Base-by-base conservation (phyloP, 768 basidiomycete genomes). In the Cyclocybe aegerita region DNA sequence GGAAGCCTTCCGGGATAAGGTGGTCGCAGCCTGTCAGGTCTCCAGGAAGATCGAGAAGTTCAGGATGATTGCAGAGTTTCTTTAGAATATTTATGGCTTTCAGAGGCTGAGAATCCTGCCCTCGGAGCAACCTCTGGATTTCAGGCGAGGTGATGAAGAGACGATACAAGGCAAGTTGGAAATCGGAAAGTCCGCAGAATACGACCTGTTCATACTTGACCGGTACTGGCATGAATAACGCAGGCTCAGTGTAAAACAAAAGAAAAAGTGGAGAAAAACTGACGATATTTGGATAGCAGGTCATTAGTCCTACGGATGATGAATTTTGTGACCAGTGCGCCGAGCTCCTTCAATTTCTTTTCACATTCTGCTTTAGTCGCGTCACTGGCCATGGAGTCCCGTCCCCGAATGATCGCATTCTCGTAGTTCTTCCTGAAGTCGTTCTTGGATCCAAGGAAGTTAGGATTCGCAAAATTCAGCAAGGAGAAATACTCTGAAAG, bases 161-260 rank as follows among this genome's bases (percentile, higher is more conserved):
- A 42, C 85, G 85, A 64, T 98, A 98, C 2, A 98, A 73, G 6
- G 89, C 74, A 10, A 91, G 70, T 59, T 98, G 94, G 58, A 97
- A 85, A 11, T 86, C 76, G 2, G 91, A 93, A 4, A 90, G 79
- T 37, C 82, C 78, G 65, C 94, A 98, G 69, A 97, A 98, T 0
- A 98, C 94, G 53, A 98, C 90, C 52, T 98, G 93, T 66, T 98
- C 97, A 71, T 98, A 98, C 68, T 99, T 99, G 71, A 99, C 93
- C 7, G 97, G 97, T 29, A 99, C 96, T 98, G 60, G 1, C 45
- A 42, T 17, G 9, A 39, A 55, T 33, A 49, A 48, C 57, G 41
- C 49, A 52, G 12, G 35, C 41, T 51, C 58, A 39, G 11, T 39
- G n/a, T 38, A 14, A 40, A 10, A n/a, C 14, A 9, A 39, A 12